Conservation (phyloP, 2,329 filamentous ascomycete genomes). For the Botryotinia convoluta region DNA sequence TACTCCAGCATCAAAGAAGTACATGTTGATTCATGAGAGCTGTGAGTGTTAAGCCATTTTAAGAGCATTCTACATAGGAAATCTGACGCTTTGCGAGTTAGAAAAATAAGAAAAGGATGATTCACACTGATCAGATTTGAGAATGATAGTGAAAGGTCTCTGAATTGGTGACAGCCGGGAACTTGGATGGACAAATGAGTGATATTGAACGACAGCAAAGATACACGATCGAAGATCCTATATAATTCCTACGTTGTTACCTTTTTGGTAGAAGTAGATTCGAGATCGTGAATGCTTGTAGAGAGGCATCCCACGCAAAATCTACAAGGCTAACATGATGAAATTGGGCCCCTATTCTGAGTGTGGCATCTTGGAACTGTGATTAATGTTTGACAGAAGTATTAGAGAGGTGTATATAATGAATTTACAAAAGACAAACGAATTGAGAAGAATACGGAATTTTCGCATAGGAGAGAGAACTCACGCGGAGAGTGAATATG, state of each 20-base stretch:
- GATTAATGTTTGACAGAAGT: background rate
- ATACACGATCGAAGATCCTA: background rate
- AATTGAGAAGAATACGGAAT: background rate
- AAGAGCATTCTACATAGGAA: fast-evolving
- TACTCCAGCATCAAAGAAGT: fast-evolving
- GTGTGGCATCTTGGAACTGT: too few species aligned
- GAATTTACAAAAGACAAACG: background rate
- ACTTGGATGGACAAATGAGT: fast-evolving
- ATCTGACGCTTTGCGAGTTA: background rate
- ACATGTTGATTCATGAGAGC: background rate
- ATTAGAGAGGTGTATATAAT: fast-evolving
- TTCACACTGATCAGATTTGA: background rate
- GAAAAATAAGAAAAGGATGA: background rate
- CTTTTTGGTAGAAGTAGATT: background rate
- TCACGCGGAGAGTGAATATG: background rate
- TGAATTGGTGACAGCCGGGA: background rate
- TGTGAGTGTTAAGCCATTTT: fast-evolving
- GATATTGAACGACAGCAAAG: background rate
- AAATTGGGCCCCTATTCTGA: background rate
- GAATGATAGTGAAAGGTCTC: background rate
- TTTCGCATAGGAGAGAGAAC: too few species aligned
- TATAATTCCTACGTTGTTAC: background rate
- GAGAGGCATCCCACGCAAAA: background rate
- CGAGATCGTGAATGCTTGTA: background rate
- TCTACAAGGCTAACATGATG: background rate